Conservation (phyloP, 2,329 filamentous ascomycete species). For the Chalara sp. region DNA sequence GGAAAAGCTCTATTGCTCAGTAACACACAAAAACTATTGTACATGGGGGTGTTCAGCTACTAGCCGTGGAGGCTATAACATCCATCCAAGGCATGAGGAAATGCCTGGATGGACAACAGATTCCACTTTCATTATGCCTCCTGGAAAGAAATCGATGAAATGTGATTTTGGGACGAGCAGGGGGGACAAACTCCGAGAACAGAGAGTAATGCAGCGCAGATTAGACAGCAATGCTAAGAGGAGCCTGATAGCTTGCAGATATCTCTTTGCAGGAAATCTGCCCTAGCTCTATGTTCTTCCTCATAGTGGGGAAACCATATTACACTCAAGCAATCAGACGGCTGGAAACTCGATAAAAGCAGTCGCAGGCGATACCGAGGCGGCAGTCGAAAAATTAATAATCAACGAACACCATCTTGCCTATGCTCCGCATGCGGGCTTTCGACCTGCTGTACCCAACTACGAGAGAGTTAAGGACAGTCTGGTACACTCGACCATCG, state of each 20-base stretch:
- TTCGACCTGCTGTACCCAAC: neutral
- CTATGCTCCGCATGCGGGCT: slow-evolving; percentile 2
- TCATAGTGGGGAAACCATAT: too few relatives aligned
- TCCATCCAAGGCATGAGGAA: slow-evolving; percentile 5
- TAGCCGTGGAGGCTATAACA: slow-evolving; percentile 2
- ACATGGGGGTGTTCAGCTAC: slow-evolving; percentile 4
- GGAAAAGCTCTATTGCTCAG: neutral
- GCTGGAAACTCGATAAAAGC: too few relatives aligned
- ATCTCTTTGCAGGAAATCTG: too few relatives aligned
- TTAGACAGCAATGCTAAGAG: too few relatives aligned
- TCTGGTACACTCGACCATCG: neutral
- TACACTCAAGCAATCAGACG: too few relatives aligned
- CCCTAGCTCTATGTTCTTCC: too few relatives aligned
- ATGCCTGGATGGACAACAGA: slow-evolving; percentile 3
- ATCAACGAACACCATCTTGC: slow-evolving; percentile 8
- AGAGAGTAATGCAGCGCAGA: too few relatives aligned
- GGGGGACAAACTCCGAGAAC: too few relatives aligned
- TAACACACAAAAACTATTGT: slow-evolving; percentile 4
- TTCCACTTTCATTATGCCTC: neutral
- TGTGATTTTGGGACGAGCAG: too few relatives aligned
- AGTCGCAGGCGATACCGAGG: too few relatives aligned
- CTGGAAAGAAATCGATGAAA: neutral
- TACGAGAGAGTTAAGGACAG: too few relatives aligned
- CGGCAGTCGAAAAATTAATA: neutral
- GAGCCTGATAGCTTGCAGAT: too few relatives aligned